These are phyloP conservation scores for Cryptococcus sp. DNA, from an alignment of 1,284 basidiomycete genomes.

Conservation along the genomic window DNA sequence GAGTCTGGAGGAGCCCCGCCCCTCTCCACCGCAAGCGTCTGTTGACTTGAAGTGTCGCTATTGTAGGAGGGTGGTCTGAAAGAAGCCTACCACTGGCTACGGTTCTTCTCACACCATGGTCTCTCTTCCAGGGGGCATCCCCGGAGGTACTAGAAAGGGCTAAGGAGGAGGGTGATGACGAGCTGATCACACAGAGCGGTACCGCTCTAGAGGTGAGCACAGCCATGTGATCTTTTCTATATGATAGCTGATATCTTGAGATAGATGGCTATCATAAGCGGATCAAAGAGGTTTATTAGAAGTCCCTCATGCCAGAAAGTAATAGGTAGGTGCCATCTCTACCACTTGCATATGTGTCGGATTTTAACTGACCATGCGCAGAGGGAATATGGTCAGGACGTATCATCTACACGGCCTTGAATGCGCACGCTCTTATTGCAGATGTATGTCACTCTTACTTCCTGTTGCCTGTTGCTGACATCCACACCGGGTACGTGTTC, in stretches of 20 bases:
- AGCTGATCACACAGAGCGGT: conserved; percentile 70
- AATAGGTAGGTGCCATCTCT: conserved; percentile 54
- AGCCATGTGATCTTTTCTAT: background rate
- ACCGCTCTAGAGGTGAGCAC: conserved; percentile 70
- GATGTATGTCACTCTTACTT: conserved; percentile 58
- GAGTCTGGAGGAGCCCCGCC: conserved; percentile 23
- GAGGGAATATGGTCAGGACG: conserved; percentile 60
- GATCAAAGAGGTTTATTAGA: conserved; percentile 81
- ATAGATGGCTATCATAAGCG: conserved; percentile 74
- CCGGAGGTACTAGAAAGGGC: conserved; percentile 60
- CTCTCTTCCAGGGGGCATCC: conserved; percentile 78
- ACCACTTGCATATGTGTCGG: conserved; percentile 3
- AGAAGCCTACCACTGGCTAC: conserved; percentile 72
- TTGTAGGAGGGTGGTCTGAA: conserved; percentile 61
- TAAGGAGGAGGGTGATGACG: conserved; percentile 63
- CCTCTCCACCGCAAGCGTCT: background rate
- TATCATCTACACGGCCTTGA: conserved; percentile 84
- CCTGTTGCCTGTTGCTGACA: background rate
- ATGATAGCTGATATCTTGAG: background rate
- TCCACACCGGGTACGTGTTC: conserved; percentile 10
- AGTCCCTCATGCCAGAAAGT: conserved; percentile 81
- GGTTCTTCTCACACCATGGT: conserved; percentile 81
- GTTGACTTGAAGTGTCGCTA: background rate
- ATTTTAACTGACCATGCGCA: conserved; percentile 19
- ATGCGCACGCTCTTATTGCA: conserved; percentile 76